Percentiles rank a stretch among this genome's conserved stretches.
phyloP scores from a whole-genome alignment of 345 rosid species.

The Eucalyptus decipiens region DNA sequence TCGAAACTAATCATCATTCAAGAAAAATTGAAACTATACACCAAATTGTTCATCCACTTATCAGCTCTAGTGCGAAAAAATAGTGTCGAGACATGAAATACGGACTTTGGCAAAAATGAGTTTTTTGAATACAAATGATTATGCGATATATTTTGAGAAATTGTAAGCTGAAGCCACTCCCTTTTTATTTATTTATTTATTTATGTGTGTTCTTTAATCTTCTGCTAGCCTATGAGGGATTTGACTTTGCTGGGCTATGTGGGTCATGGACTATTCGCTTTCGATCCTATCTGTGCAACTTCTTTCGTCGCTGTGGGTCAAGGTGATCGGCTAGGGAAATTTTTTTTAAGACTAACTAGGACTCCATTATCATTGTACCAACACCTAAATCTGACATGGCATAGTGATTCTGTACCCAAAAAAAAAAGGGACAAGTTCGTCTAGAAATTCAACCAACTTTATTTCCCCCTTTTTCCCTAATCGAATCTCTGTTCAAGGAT shows the following conservation, averaged over 20 bases:
- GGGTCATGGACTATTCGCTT: conserved; percentile 6
- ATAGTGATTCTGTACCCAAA: neutral
- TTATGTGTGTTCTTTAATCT: neutral
- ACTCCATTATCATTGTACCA: conserved; percentile 1
- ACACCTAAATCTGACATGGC: conserved; percentile 17
- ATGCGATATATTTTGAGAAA: neutral
- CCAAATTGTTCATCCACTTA: neutral
- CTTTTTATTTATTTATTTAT: neutral
- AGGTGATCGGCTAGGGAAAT: neutral
- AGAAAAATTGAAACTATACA: neutral
- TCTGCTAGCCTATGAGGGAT: neutral
- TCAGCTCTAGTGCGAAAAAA: neutral
- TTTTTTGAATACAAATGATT: neutral
- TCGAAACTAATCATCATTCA: neutral
- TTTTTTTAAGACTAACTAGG: neutral
- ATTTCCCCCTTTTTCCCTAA: neutral
- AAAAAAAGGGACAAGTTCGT: neutral
- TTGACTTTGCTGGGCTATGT: neutral
- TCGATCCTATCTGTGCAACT: neutral
- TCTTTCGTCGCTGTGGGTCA: neutral
- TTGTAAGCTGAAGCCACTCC: neutral
- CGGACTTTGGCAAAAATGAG: neutral
- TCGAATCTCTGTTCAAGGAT: neutral
- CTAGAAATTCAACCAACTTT: conserved; percentile 4
- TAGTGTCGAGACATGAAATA: neutral